Conservation (phyloP, 495 filamentous ascomycete species). For the Schizothecium vesticola region DNA sequence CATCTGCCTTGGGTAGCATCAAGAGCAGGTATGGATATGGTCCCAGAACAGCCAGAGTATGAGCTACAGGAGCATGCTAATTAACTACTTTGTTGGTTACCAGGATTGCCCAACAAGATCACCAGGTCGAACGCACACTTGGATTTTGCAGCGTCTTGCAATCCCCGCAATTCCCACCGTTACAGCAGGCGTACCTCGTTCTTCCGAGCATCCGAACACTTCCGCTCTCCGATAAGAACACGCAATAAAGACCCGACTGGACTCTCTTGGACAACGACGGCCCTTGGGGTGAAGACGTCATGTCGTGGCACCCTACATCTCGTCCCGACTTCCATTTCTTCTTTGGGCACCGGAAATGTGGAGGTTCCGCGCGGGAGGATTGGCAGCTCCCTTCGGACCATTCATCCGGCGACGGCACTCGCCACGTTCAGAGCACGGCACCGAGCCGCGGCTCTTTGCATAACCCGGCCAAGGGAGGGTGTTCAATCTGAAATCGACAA, state of each 20-base stretch:
- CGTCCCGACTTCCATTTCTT: not conserved
- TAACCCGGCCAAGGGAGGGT: not conserved
- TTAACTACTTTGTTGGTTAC: no score
- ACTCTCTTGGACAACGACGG: no score
- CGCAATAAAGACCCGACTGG: not conserved
- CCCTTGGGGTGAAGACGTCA: not conserved
- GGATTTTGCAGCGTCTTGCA: no score
- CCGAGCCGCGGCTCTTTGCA: not conserved
- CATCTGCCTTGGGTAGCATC: not conserved
- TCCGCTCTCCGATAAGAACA: not conserved
- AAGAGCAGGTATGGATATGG: not conserved
- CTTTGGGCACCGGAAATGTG: not conserved
- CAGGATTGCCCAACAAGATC: no score
- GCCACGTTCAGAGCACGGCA: not conserved
- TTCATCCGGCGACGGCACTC: not conserved
- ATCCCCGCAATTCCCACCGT: no score
- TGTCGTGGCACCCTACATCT: not conserved
- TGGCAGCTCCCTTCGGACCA: not conserved
- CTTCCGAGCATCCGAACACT: not conserved
- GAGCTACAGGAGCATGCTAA: no score
- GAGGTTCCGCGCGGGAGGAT: not conserved
- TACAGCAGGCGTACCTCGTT: no score
- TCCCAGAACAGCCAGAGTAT: not conserved
- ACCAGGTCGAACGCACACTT: no score
- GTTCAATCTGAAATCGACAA: not conserved